Evolutionary conservation across 148 eudicot species (phyloP).

Genomic region (Persicaria maculosa): DNA sequence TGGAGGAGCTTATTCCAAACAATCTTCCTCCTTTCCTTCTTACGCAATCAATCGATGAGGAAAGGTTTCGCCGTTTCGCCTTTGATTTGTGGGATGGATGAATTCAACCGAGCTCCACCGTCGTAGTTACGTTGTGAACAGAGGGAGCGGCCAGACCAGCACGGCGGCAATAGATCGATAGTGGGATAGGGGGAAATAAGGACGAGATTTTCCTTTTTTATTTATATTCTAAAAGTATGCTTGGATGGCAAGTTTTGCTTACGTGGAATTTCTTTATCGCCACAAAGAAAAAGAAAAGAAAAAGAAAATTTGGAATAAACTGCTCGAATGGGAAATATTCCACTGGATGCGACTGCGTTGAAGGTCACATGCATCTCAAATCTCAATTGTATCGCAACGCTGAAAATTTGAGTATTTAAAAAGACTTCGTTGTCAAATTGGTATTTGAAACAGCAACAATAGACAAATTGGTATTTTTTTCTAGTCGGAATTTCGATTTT

Average conservation of each 20-base stretch:
- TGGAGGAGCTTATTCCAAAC: no score
- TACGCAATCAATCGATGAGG: not conserved
- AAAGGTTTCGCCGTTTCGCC: not conserved
- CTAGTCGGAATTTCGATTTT: no score
- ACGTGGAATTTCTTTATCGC: slow-evolving; percentile 13
- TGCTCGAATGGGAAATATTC: not conserved
- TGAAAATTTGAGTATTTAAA: no score
- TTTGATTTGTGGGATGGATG: not conserved
- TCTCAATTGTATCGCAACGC: no score
- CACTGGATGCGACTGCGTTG: not conserved
- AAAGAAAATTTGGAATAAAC: not conserved
- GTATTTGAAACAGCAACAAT: no score
- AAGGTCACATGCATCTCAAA: not conserved
- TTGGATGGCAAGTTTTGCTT: slow-evolving; percentile 8
- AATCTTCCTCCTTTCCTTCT: slow-evolving; percentile 4
- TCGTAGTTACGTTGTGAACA: not conserved
- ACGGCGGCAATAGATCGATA: not conserved
- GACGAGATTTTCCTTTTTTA: not conserved
- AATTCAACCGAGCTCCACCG: not conserved
- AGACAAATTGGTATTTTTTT: no score
- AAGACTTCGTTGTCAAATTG: no score
- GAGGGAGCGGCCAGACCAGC: not conserved
- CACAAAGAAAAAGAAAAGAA: slow-evolving; percentile 12
- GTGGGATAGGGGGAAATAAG: not conserved
- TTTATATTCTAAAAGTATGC: slow-evolving; percentile 1